Evolutionary conservation across 1,284 basidiomycete species (phyloP), one percentile per base, ranked within the genome.

Genomic region (Heterobasidion irregulare): DNA sequence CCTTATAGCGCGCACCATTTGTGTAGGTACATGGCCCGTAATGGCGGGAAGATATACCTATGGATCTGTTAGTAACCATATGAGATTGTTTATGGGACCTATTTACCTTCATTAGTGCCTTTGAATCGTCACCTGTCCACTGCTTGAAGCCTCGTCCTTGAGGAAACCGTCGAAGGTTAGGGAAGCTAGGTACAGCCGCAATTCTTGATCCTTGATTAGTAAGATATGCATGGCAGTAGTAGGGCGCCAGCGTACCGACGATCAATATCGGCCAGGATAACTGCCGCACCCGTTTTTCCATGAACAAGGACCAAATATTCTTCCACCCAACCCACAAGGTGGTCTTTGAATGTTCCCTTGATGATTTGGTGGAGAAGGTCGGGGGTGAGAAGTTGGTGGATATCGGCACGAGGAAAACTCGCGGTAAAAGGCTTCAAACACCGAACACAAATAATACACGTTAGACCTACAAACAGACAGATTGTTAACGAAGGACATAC

Each of bases 351-450:
- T 2, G 65, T 59, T 0, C 70, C 71, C 55, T 73, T 73, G 60
- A 70, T 72, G 36, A 74, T 19, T 53, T 75, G 71, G 56, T 75
- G 72, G 2, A 75, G 68, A 6, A 73, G 57, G 56, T 75, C 70
- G 10, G 70, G 67, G 3, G 69, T 61, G 0, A 75, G 41, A 2
- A 70, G 58, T 13, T 66, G 60, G 56, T 72, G 66, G 10, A 74
- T 74, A 56, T 74, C 64, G 0, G 67, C 65, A 13, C 63, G 59
- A 0, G 69, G 69, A 55, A 70, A 72, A n/a, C 57, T 34, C 18
- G 62, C 18, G 12, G 71, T 74, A 54, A 73, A 74, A 6, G 72
- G 72, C 68, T 69, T 16, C 2, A 7, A 41, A 6, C 2, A 8
- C 12, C 10, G 2, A 18, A 7, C 16, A 10, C 2, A 4, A 16